phyloP scores from a whole-genome alignment of 2,329 filamentous ascomycete species.

The Aureobasidium sp. region DNA sequence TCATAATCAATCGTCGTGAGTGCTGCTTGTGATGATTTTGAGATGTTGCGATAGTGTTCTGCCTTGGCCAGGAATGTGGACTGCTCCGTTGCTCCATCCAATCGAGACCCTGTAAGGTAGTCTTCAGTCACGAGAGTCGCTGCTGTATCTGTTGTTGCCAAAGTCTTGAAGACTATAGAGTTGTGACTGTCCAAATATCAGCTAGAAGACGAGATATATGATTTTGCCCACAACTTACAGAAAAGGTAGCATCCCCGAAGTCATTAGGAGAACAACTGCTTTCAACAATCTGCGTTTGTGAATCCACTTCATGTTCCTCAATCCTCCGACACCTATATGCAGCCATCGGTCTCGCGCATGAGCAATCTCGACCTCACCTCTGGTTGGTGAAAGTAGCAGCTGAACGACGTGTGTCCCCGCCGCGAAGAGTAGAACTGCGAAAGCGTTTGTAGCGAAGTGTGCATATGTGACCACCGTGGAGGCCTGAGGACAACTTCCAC shows the following conservation, averaged over 20 bases:
- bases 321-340: slow-evolving; percentile 1
- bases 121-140: not conserved
- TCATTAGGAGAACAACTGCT: not conserved
- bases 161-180: not conserved
- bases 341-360: slow-evolving; percentile 4
- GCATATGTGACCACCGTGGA: not conserved
- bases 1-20: not conserved
- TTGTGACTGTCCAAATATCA: not conserved
- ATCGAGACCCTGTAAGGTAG: not conserved
- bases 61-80: not conserved
- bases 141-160: slow-evolving; percentile 9
- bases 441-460: not conserved
- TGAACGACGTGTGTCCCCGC: not conserved
- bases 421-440: not conserved
- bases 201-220: not conserved
- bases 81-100: not conserved
- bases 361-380: slow-evolving; percentile 1
- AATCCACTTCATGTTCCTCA: slow-evolving; percentile 4
- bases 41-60: not conserved
- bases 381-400: slow-evolving; percentile 2
- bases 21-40: not conserved
- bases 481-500: not conserved
- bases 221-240: not conserved
- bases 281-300: not conserved
- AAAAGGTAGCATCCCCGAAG: not conserved